Evolutionary conservation across 257 asterid species (phyloP).

Genomic region (Primulina eburnea): DNA sequence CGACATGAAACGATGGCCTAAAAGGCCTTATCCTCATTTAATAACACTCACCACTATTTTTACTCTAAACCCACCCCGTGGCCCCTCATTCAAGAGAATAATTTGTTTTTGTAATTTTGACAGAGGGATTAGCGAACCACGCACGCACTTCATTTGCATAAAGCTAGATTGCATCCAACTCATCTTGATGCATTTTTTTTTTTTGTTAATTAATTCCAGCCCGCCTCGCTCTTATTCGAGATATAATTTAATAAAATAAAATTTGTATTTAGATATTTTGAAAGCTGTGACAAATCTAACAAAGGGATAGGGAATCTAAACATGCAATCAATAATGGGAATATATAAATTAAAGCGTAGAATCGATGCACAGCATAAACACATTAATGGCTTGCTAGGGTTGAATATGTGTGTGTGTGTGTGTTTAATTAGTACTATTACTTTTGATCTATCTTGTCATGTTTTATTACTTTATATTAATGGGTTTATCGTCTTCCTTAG

Average conservation of each 20-base stretch:
- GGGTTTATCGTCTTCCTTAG: constrained; percentile 29
- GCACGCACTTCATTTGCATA: neutral
- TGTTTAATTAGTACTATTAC: constrained; percentile 7
- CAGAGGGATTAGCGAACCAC: constrained; percentile 32
- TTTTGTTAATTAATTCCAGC: too few relatives aligned
- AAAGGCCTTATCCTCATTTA: constrained; percentile 39
- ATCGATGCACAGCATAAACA: constrained; percentile 8
- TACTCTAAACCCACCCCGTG: constrained; percentile 14
- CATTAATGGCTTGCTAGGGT: too few relatives aligned
- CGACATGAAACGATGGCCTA: constrained; percentile 65
- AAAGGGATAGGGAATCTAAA: constrained; percentile 29
- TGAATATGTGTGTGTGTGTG: too few relatives aligned
- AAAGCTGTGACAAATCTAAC: neutral
- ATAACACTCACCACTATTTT: constrained; percentile 43
- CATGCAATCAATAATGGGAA: constrained; percentile 22
- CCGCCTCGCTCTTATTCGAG: too few relatives aligned
- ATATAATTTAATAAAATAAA: too few relatives aligned
- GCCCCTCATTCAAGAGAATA: constrained; percentile 27
- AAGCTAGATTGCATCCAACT: constrained; percentile 24
- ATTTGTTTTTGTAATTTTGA: constrained; percentile 18
- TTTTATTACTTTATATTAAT: constrained; percentile 31
- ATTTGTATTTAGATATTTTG: neutral
- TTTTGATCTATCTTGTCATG: constrained; percentile 57
- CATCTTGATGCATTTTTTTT: neutral
- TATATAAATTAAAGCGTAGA: constrained; percentile 20